Evolutionary conservation across 225 moss, liverwort and hornwort species (phyloP), one percentile per base, ranked within the genome.

Genomic region (Pseudisothecium myosuroides): DNA sequence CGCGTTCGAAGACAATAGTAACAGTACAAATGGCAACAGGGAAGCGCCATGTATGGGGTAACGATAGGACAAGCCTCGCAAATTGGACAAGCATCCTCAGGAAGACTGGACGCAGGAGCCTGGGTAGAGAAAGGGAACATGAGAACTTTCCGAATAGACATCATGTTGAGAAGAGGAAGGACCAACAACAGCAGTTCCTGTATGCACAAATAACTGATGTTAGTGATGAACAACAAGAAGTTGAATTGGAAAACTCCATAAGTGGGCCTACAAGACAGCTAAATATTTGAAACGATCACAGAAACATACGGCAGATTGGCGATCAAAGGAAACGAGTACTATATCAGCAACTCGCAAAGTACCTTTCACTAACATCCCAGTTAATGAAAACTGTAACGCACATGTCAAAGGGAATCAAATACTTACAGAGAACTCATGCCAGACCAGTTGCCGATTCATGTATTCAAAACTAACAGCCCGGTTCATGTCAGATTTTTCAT

Each of bases 381-480:
- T 49, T 34, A 45, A 74, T 88, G 10, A 74, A 85, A 85, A 54
- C 19, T 85, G 61, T 75, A 47, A 69, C 43, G 72, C 43, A 80
- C 4, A 74, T 71, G 52, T 78, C 63, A 23, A 87, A 90, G 83
- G 62, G 49, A 78, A 88, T 17, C 24, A 67, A 71, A 76, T 50
- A 45, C 95, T 90, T 94, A 97, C 97, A 87, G 97, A 97, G 66
- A 97, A 95, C 62, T 97, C 96, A 78, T 99, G 99, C 99, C 99
- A 99, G 87, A 99, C 99, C 23, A 99, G 96, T 86, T 99, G 99
- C 64, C 99, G 95, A 89, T 99, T 99, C 99, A 99, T 96, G 92
- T 99, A 99, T 71, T 99, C 99, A 85, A 99, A 99, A 92, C 99
- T 99, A 72, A 99, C 96, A 88, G 95, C 93, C 89, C 99, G 95